Evolutionary conservation across 169 alveolate species (phyloP).

Genomic region (Plasmodium ovale): DNA sequence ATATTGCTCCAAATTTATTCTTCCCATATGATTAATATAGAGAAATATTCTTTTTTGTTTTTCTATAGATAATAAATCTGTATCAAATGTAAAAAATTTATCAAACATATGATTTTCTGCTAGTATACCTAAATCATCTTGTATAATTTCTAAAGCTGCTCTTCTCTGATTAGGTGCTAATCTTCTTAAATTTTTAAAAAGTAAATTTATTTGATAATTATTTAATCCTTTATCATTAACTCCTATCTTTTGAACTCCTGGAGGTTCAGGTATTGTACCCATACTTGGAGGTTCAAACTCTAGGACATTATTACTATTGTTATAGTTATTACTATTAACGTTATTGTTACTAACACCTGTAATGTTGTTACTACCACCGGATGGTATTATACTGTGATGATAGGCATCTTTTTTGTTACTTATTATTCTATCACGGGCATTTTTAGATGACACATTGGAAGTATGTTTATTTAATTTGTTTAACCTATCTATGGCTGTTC

Average conservation of each 20-base stretch:
- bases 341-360: constrained; percentile 9
- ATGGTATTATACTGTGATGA: no score
- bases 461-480: constrained; percentile 15
- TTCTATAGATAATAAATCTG: constrained; percentile 88
- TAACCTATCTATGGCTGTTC: not conserved
- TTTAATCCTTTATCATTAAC: constrained; percentile 86
- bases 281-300: constrained; percentile 82
- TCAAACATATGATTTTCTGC: constrained; percentile 88
- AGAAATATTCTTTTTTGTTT: constrained; percentile 87
- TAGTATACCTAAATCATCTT: constrained; percentile 90
- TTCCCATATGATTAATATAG: constrained; percentile 88
- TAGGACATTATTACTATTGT: constrained; percentile 1
- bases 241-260: constrained; percentile 84
- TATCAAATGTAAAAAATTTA: constrained; percentile 84
- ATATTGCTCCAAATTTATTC: constrained; percentile 84
- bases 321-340: constrained; percentile 2
- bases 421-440: constrained; percentile 1
- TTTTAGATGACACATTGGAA: not conserved
- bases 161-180: constrained; percentile 89
- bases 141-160: constrained; percentile 90
- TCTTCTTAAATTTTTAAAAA: constrained; percentile 82
- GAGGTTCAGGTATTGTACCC: constrained; percentile 89
- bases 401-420: constrained; percentile 28
- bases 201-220: constrained; percentile 82
- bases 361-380: no score